Evolutionary conservation across 2,329 filamentous ascomycete species (phyloP), one percentile per base, ranked within the genome.

Genomic region (Xylariomycetidae sp.): DNA sequence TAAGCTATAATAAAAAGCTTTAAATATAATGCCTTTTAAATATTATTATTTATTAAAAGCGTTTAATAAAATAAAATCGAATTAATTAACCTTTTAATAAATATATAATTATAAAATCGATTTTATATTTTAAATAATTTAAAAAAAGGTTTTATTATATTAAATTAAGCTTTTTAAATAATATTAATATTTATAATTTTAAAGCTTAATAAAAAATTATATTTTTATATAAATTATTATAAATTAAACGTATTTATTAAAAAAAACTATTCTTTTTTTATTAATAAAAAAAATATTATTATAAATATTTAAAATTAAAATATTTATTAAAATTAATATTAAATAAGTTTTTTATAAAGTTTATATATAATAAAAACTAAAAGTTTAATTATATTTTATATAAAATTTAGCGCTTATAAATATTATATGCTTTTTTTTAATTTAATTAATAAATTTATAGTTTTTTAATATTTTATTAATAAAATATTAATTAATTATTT

Each of bases 391-490:
- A 34, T 18, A 8, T 38, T 38, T 9, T 11, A 16, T 2, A 38
- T 5, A 2, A 3, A 13, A 31, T 38, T 35, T 6, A 9, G 13
- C 11, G 18, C 13, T 11, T 38, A 34, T 34, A 35, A 35, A 26
- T 38, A 34, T 31, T 30, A 38, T 27, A 14, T 38, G 16, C 16
- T 38, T 2, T 8, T 6, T 2, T 38, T 38, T 6, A 6, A 5
- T 5, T 31, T 38, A 26, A 13, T 19, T 26, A 36, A 32, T 12
- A n/a, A 12, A 23, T 14, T 26, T 2, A 23, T 25, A 13, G 25
- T n/a, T 19, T 39, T 39, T 28, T 28, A 35, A 32, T 6, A 16
- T 8, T 36, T 22, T 30, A 35, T 35, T 31, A 35, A 35, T 22
- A 22, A 31, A 8, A 22, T 27, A 5, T 30, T 38, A 16, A 12